Conservation (phyloP, 2,329 filamentous ascomycete genomes). For the Nothomitra cinnamomea region DNA sequence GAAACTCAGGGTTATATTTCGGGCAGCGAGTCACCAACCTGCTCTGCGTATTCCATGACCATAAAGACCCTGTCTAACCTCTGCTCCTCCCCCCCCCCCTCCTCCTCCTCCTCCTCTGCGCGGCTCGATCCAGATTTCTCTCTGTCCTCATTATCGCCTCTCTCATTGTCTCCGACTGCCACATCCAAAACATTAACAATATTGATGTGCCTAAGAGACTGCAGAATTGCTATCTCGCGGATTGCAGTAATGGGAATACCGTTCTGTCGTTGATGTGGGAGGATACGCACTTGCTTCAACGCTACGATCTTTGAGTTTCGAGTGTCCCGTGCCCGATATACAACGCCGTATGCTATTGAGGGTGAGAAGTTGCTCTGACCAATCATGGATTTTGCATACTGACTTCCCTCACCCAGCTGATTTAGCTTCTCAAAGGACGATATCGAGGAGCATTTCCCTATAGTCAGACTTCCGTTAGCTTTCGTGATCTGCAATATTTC, state of each 20-base stretch:
- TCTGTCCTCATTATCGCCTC: background rate
- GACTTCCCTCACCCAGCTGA: conserved; percentile 21
- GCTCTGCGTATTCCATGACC: conserved; percentile 23
- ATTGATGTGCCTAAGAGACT: conserved; percentile 19
- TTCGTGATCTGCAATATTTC: conserved; percentile 4
- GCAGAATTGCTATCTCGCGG: conserved; percentile 22
- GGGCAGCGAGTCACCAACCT: conserved; percentile 18
- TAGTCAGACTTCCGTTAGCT: background rate
- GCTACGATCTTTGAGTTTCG: conserved; percentile 18
- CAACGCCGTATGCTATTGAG: conserved; percentile 19
- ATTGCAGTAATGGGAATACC: conserved; percentile 21
- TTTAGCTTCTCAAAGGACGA: conserved; percentile 19
- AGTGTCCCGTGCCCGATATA: conserved; percentile 19
- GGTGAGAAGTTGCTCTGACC: background rate
- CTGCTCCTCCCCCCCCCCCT: no score
- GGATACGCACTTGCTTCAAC: conserved; percentile 21
- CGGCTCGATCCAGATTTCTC: background rate
- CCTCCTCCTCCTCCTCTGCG: no score
- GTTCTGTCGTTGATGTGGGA: conserved; percentile 19
- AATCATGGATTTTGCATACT: conserved; percentile 6
- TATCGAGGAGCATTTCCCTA: conserved; percentile 20
- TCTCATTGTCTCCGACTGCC: conserved; percentile 15
- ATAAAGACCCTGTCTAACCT: conserved; percentile 20
- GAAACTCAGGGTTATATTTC: conserved; percentile 5
- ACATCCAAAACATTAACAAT: conserved; percentile 21